These are phyloP conservation scores for Cruciata laevipes DNA, from an alignment of 257 asterid genomes.

Conservation along the genomic window DNA sequence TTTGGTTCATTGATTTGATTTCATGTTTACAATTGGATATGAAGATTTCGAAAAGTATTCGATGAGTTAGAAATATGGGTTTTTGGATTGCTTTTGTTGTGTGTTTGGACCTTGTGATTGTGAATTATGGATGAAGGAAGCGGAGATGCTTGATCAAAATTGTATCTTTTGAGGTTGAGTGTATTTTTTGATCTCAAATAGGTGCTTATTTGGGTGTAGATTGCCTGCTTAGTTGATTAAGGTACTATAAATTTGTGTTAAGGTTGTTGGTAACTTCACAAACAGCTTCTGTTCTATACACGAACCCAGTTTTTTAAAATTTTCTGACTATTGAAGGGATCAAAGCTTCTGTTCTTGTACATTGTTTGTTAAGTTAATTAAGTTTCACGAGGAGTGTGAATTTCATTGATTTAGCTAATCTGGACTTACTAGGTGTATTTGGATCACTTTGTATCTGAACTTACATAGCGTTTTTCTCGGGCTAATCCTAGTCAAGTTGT, in stretches of 20 bases:
- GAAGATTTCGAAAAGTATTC: neutral
- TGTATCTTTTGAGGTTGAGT: neutral
- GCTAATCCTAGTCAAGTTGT: neutral
- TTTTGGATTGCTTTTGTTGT: neutral
- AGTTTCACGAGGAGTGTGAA: neutral
- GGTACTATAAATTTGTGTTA: neutral
- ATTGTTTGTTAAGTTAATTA: neutral
- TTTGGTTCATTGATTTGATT: neutral
- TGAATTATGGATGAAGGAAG: neutral
- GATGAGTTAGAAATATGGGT: neutral
- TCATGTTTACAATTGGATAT: neutral
- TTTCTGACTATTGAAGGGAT: neutral
- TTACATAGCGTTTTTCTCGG: neutral
- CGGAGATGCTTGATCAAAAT: neutral
- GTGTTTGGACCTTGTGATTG: neutral
- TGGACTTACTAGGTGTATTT: neutral
- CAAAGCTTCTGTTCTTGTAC: no score
- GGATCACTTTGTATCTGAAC: neutral
- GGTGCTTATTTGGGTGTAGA: neutral
- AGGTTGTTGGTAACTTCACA: neutral
- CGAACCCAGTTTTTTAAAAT: neutral
- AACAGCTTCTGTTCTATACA: neutral
- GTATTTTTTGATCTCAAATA: neutral
- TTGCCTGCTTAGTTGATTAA: neutral
- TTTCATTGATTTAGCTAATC: neutral